Percentiles rank a stretch among this genome's conserved stretches.
phyloP scores from a whole-genome alignment of 768 basidiomycete species.

The Pholiota molesta region DNA sequence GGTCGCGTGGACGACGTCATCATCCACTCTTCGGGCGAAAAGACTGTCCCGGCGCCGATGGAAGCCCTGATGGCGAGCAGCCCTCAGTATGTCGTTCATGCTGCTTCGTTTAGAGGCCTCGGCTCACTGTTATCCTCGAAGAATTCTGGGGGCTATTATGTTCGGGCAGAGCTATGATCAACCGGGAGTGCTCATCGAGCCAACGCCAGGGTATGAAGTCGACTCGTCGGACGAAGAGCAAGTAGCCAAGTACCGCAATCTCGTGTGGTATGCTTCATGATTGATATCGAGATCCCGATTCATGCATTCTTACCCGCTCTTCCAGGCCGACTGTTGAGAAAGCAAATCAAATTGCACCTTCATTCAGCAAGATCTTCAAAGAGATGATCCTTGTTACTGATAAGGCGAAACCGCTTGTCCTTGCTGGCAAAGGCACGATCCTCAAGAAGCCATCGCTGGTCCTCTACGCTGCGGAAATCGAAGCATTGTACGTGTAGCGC shows the following conservation, averaged over 20 bases:
- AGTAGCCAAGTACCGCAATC: conserved; percentile 33
- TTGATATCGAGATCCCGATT: background rate
- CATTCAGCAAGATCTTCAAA: conserved; percentile 47
- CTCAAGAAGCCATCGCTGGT: conserved; percentile 40
- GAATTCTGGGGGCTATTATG: conserved; percentile 37
- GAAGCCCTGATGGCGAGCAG: conserved; percentile 26
- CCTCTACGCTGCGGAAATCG: conserved; percentile 44
- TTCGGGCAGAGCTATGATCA: conserved; percentile 40
- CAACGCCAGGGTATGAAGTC: conserved; percentile 24
- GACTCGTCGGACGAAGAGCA: conserved; percentile 30
- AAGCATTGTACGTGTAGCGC: conserved; percentile 18
- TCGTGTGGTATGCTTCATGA: conserved; percentile 24
- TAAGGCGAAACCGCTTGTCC: conserved; percentile 42
- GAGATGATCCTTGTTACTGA: conserved; percentile 53
- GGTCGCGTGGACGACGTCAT: conserved; percentile 40
- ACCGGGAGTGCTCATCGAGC: conserved; percentile 35
- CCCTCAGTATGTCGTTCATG: conserved; percentile 18
- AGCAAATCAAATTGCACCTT: conserved; percentile 41
- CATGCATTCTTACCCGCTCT: background rate
- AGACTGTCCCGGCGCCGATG: conserved; percentile 29
- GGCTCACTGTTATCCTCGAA: conserved; percentile 2
- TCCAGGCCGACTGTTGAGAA: conserved; percentile 38
- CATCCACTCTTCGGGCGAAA: conserved; percentile 2
- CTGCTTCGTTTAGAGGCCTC: background rate
- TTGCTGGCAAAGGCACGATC: conserved; percentile 49